Evolutionary conservation across 176 grass and related monocot species (phyloP), one percentile per base, ranked within the genome.

Genomic region (Lolium perenne): DNA sequence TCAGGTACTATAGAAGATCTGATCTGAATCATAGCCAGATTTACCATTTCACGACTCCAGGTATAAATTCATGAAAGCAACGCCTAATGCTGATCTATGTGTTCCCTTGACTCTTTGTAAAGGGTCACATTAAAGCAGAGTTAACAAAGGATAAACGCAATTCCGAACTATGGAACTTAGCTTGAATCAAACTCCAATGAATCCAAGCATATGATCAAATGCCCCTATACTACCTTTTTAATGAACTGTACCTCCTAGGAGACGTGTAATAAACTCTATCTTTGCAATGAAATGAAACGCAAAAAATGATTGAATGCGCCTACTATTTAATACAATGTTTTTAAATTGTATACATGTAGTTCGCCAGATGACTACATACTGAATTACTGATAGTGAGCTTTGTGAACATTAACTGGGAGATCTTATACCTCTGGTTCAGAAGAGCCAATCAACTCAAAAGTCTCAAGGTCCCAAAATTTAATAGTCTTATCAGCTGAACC

Each of bases 381-480:
- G 32, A 35, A 35, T 35, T 35, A 35, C 32, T 18, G 12, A 83
- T 82, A 18, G 45, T 64, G 65, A 57, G 53, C 38, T 87, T 77
- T 88, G 10, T 64, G 43, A 89, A 71, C 32, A 77, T 54, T 79
- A 68, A 61, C 75, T 86, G 68, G 80, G 71, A 82, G 35, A 74
- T 66, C 49, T 67, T 38, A 48, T 91, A 98, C 96, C 93, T 98
- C 92, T 76, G 92, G 92, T 86, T 90, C 86, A 86, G 88, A 90
- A 79, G 96, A 98, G 35, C 96, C 93, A 77, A 94, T 92, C 78
- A 94, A 86, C 85, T 98, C 96, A 86, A 98, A 95, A 83, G 92
- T 98, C 74, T 98, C 96, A 76, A 94, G 91, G 76, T 98, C 93
- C 96, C 96, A 98, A 89, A 95, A 98, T 79, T 95, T 98, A 79